phyloP scores from a whole-genome alignment of 2,329 filamentous ascomycete genomes.

The Ophiocordyceps camponoti-leonardi region DNA sequence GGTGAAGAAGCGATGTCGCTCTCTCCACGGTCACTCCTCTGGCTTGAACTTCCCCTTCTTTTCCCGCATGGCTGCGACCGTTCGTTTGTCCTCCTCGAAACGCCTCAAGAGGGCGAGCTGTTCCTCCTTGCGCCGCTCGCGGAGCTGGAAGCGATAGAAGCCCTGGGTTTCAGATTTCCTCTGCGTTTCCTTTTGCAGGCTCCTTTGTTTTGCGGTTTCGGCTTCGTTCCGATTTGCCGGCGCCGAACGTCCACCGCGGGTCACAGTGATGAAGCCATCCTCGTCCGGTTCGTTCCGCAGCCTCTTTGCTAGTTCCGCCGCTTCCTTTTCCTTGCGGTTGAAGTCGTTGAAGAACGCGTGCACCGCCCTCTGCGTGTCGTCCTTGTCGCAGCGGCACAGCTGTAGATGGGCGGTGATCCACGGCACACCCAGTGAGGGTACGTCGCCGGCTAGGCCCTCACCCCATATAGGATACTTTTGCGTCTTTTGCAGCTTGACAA shows the following conservation, averaged over 20 bases:
- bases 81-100: constrained; percentile 62
- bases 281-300: constrained; percentile 71
- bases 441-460: constrained; percentile 35
- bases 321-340: constrained; percentile 50
- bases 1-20: no score
- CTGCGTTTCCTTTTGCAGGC: constrained; percentile 44
- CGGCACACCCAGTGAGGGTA: constrained; percentile 37
- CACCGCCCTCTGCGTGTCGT: constrained; percentile 51
- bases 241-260: constrained; percentile 56
- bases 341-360: constrained; percentile 82
- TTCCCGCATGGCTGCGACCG: constrained; percentile 54
- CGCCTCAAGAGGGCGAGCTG: constrained; percentile 49
- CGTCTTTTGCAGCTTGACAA: constrained; percentile 40
- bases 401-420: constrained; percentile 50
- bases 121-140: constrained; percentile 62
- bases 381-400: constrained; percentile 52
- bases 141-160: constrained; percentile 72
- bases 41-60: constrained; percentile 45
- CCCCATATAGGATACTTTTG: constrained; percentile 54
- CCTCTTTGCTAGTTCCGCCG: constrained; percentile 40
- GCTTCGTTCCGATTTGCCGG: constrained; percentile 58
- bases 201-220: constrained; percentile 38
- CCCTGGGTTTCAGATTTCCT: constrained; percentile 48
- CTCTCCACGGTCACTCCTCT: constrained; percentile 22
- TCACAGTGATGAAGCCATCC: constrained; percentile 90